A percentile compares a stretch with the other conserved stretches of the same genome.
Evolutionary conservation across 75 land plant genomes (phyloP).

Genomic region (Adiantum capillusveneris): DNA sequence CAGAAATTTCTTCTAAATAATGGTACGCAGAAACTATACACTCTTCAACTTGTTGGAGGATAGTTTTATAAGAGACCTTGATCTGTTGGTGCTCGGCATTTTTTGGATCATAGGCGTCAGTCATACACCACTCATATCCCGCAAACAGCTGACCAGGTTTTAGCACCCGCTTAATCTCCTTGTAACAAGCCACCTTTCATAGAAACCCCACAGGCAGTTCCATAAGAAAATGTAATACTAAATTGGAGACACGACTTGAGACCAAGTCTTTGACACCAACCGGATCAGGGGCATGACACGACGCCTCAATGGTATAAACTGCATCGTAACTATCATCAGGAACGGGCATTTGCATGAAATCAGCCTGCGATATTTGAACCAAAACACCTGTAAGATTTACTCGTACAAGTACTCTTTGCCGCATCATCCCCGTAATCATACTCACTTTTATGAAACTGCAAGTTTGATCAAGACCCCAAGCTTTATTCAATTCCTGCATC

Average conservation of each 20-base stretch:
- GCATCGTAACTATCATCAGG: slow-evolving; percentile 83
- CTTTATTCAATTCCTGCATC: slow-evolving; percentile 59
- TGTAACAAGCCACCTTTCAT: slow-evolving; percentile 85
- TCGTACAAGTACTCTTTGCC: too few relatives aligned
- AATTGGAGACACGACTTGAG: too few relatives aligned
- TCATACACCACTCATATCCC: slow-evolving; percentile 99
- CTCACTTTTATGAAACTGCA: slow-evolving; percentile 78
- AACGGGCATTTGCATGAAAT: slow-evolving; percentile 97
- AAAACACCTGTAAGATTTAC: too few relatives aligned
- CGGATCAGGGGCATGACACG: slow-evolving; percentile 98
- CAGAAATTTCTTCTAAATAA: too few relatives aligned
- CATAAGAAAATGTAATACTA: too few relatives aligned
- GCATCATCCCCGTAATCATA: not conserved
- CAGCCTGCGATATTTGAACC: slow-evolving; percentile 43
- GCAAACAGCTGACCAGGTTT: slow-evolving; percentile 97
- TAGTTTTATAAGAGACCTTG: slow-evolving; percentile 39
- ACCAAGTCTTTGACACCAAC: slow-evolving; percentile 27
- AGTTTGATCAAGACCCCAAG: slow-evolving; percentile 60
- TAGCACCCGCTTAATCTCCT: slow-evolving; percentile 79
- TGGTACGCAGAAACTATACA: too few relatives aligned
- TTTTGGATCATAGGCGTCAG: slow-evolving; percentile 73
- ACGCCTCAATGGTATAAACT: slow-evolving; percentile 95
- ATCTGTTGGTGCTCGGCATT: slow-evolving; percentile 71
- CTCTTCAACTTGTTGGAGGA: not conserved
- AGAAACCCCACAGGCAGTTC: too few relatives aligned